A percentile compares a stretch with the other conserved stretches of the same genome.
Conservation (phyloP, 164 flowering plant genomes). For the Macadamia tetraphylla region DNA sequence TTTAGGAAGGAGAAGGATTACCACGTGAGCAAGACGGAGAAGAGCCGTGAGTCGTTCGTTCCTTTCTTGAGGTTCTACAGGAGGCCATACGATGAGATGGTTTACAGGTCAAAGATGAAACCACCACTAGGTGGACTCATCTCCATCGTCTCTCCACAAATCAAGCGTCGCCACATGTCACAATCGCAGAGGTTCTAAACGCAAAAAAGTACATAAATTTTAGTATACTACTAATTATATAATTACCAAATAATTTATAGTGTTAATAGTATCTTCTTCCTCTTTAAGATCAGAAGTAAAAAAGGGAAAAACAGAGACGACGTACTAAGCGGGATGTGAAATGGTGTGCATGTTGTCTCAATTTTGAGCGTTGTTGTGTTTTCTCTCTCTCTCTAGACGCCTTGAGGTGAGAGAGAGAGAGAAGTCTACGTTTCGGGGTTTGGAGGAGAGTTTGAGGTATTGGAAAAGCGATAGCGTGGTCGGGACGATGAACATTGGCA, state of each 20-base stretch:
- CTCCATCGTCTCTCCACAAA: conserved; percentile 65
- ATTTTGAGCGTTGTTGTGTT: conserved; percentile 8
- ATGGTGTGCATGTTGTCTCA: conserved; percentile 28
- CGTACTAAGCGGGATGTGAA: conserved; percentile 63
- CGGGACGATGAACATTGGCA: conserved; percentile 47
- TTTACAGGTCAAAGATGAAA: conserved; percentile 88
- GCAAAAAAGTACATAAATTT: conserved; percentile 10
- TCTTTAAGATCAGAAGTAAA: not conserved
- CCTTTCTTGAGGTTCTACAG: conserved; percentile 70
- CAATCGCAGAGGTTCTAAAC: conserved; percentile 67
- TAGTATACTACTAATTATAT: not conserved
- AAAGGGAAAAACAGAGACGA: conserved; percentile 20
- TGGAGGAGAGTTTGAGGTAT: not conserved
- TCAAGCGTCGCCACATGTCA: conserved; percentile 69
- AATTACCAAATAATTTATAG: not conserved
- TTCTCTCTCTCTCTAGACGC: not conserved
- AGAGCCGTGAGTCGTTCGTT: conserved; percentile 56
- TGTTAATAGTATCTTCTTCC: not conserved
- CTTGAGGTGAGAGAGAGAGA: too few species aligned
- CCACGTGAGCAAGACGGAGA: conserved; percentile 44
- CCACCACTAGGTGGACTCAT: conserved; percentile 95
- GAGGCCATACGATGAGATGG: conserved; percentile 90
- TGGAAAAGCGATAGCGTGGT: conserved; percentile 59
- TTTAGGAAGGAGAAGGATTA: conserved; percentile 52
- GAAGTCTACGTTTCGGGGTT: conserved; percentile 10